Base-by-base conservation (phyloP, 352 stramenopile species). In the Globisporangium megalacanthum region DNA sequence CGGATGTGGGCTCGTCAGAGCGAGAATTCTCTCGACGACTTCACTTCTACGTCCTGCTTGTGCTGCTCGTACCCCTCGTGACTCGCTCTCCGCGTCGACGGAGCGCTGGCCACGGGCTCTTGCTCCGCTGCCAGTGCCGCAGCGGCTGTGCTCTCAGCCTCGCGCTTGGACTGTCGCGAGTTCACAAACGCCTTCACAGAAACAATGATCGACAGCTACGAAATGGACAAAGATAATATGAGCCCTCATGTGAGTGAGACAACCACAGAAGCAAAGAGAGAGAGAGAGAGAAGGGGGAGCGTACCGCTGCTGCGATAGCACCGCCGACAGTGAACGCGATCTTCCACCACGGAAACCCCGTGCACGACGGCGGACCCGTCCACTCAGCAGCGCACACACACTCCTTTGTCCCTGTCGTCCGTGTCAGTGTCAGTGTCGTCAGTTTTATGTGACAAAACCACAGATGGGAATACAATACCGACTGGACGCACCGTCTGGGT, bases 381-480 rank as follows among this genome's bases (percentile, higher is more conserved):
- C 73, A 83, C 46, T 83, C 73, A 3, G 68, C 63, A 3, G 69
- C 68, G 35, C 73, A 83, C 15, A 72, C 64, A 49, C 73, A 83
- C 31, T 52, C 52, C 46, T 72, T 57, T 37, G 65, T 67, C 25
- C 25, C 25, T 29, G 25, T 29, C 25, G 25, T 29, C 25, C 25
- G 25, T 4, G 25, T 29, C 25, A 29, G 25, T 29, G 25, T 29
- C 4, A 1, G 25, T 29, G 25, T 29, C 25, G 25, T 29, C 25
- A 29, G 25, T 29, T 4, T 29, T 29, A 29, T 29, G 25, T 29
- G 25, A 29, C 25, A 29, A 29, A 29, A 29, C 25, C 25, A 29
- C 25, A 29, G 25, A 29, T n/a, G n/a, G n/a, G n/a, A n/a, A n/a
- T n/a, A n/a, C n/a, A n/a, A n/a, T n/a, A n/a, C n/a, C 25, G 25